phyloP scores from a whole-genome alignment of 2,329 filamentous ascomycete species.

The Cercospora nicotianae region DNA sequence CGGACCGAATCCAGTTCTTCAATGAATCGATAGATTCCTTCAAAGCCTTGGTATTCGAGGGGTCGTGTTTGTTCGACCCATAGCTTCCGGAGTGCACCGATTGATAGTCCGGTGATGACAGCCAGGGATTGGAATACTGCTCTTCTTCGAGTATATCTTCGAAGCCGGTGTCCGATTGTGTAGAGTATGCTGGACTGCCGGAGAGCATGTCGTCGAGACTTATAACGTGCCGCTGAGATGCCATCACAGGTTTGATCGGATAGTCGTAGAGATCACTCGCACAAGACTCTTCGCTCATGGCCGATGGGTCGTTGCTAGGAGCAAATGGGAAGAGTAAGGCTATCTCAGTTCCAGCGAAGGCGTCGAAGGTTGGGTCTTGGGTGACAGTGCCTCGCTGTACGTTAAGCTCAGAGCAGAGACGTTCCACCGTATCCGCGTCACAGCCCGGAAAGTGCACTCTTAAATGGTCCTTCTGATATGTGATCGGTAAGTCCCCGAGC shows the following conservation, averaged over 20 bases:
- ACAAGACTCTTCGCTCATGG: constrained; percentile 44
- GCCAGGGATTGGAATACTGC: constrained; percentile 53
- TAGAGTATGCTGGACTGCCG: constrained; percentile 40
- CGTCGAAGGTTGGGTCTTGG: constrained; percentile 76
- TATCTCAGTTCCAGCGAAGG: constrained; percentile 65
- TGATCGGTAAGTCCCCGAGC: constrained; percentile 80
- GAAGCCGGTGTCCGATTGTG: constrained; percentile 35
- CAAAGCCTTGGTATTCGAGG: constrained; percentile 62
- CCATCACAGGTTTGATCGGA: constrained; percentile 16
- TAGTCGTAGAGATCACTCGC: constrained; percentile 31
- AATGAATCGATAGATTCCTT: constrained; percentile 67
- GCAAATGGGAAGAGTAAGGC: constrained; percentile 86
- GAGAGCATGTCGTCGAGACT: constrained; percentile 62
- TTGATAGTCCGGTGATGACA: constrained; percentile 55
- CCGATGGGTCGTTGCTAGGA: constrained; percentile 55
- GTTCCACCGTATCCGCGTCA: constrained; percentile 77
- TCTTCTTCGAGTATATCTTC: constrained; percentile 38
- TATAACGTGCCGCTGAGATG: constrained; percentile 37
- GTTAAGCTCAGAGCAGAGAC: constrained; percentile 82
- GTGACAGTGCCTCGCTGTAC: constrained; percentile 74
- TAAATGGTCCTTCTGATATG: constrained; percentile 67
- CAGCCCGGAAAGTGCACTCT: constrained; percentile 89
- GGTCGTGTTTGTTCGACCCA: constrained; percentile 41
- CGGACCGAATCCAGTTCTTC: constrained; percentile 60
- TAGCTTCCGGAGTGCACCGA: constrained; percentile 55